A percentile compares a stretch with the other conserved stretches of the same genome.
Conservation (phyloP, 2,329 filamentous ascomycete species). For the Cylindrodendrum hubeiense region DNA sequence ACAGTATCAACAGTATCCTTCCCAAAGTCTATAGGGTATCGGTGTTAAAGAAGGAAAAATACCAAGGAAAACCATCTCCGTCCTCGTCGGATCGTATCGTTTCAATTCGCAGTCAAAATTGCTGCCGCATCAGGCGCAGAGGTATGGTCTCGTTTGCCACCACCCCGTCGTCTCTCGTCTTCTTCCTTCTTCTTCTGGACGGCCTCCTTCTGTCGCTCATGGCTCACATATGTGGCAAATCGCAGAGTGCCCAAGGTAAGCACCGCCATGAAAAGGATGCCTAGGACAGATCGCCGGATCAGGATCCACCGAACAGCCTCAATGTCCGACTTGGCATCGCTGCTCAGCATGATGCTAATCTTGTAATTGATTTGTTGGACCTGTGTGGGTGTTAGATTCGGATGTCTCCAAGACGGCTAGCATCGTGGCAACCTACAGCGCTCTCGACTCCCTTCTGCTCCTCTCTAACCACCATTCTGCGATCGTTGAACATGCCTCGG, state of each 20-base stretch:
- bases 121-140: slow-evolving; percentile 66
- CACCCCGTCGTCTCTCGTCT: slow-evolving; percentile 56
- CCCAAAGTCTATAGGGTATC: slow-evolving; percentile 46
- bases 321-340: slow-evolving; percentile 91
- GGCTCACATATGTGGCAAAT: slow-evolving; percentile 68
- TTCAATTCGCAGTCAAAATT: slow-evolving; percentile 68
- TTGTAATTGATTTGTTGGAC: slow-evolving; percentile 97
- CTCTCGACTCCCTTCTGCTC: slow-evolving; percentile 89
- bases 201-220: slow-evolving; percentile 62
- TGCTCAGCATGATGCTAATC: slow-evolving; percentile 90
- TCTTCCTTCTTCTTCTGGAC: slow-evolving; percentile 58
- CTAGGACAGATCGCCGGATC: slow-evolving; percentile 72
- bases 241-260: slow-evolving; percentile 70
- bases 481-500: slow-evolving; percentile 96
- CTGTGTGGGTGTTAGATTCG: slow-evolving; percentile 51
- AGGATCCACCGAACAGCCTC: slow-evolving; percentile 91
- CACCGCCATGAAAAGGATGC: slow-evolving; percentile 75
- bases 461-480: slow-evolving; percentile 90
- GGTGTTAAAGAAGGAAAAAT: slow-evolving; percentile 36
- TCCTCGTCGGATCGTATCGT: background rate
- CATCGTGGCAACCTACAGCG: slow-evolving; percentile 64
- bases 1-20: slow-evolving; percentile 9
- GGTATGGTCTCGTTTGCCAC: slow-evolving; percentile 60
- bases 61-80: slow-evolving; percentile 33
- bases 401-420: background rate